Conservation (phyloP, 805 yeast species). For the Suhomyces xylopsoci region DNA sequence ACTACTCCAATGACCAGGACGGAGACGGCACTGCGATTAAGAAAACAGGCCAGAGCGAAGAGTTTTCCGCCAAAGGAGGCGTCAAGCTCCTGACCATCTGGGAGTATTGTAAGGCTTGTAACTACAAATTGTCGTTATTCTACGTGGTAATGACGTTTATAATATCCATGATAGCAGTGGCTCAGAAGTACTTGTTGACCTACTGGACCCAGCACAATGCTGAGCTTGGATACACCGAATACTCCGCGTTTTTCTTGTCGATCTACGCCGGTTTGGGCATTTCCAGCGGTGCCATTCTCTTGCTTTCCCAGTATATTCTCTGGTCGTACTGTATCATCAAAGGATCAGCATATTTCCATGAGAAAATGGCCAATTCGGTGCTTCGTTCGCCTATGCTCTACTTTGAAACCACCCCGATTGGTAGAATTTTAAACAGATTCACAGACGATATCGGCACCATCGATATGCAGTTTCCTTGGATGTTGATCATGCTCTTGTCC, state of each 20-base stretch:
- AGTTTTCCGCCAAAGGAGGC: constrained; percentile 54
- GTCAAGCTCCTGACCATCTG: constrained; percentile 53
- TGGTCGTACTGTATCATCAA: constrained; percentile 53
- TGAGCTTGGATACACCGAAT: constrained; percentile 36
- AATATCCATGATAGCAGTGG: constrained; percentile 31
- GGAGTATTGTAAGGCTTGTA: constrained; percentile 58
- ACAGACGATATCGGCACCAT: constrained; percentile 53
- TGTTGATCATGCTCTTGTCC: constrained; percentile 45
- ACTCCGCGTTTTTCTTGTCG: constrained; percentile 46
- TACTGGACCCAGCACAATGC: constrained; percentile 62
- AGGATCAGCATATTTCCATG: constrained; percentile 56
- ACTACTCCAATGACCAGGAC: constrained; percentile 15
- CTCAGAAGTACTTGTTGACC: constrained; percentile 63
- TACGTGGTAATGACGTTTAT: constrained; percentile 39
- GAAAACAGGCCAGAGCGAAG: constrained; percentile 16
- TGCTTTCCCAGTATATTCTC: constrained; percentile 46
- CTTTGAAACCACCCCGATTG: constrained; percentile 68
- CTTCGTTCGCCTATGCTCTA: constrained; percentile 61
- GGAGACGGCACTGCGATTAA: constrained; percentile 4
- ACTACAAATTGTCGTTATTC: constrained; percentile 21
- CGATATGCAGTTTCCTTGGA: constrained; percentile 52
- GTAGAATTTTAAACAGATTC: constrained; percentile 63
- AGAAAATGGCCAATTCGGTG: constrained; percentile 52
- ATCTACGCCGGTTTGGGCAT: constrained; percentile 58
- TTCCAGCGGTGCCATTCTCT: constrained; percentile 46